Percentiles rank a stretch among this genome's conserved stretches.
These are phyloP conservation scores for Neurospora sp. DNA, from an alignment of 495 filamentous ascomycete species.

Conservation along the genomic window DNA sequence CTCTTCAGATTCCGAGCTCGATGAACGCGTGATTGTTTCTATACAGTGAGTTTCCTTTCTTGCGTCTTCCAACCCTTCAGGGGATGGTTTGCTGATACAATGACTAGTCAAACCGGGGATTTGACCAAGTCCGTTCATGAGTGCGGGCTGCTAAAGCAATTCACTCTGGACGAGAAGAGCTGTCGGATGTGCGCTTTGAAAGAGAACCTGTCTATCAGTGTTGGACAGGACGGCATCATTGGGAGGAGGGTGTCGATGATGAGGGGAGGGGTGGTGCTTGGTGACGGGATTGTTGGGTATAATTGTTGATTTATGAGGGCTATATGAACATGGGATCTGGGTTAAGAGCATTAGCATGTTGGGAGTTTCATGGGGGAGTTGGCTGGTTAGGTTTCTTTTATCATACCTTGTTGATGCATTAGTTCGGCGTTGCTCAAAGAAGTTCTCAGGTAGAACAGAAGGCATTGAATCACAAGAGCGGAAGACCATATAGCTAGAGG, in stretches of 20 bases:
- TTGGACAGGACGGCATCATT: slow-evolving; percentile 36
- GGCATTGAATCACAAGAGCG: not conserved
- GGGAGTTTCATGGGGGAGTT: not conserved
- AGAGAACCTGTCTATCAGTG: slow-evolving; percentile 26
- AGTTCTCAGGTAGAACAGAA: not conserved
- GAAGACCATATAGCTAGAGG: not conserved
- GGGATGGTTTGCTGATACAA: not conserved
- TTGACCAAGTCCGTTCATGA: slow-evolving; percentile 20
- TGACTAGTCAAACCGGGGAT: slow-evolving; percentile 29
- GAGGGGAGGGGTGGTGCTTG: slow-evolving; percentile 19
- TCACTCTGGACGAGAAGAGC: slow-evolving; percentile 5
- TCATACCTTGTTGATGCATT: not conserved
- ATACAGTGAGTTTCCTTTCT: slow-evolving; percentile 16
- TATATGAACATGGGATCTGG: not conserved
- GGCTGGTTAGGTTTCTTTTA: not conserved
- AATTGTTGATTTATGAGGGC: slow-evolving; percentile 17
- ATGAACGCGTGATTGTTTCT: slow-evolving; percentile 14
- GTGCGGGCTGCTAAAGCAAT: slow-evolving; percentile 26
- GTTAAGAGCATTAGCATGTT: not conserved
- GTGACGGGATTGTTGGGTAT: slow-evolving; percentile 38
- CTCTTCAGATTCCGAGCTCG: not conserved
- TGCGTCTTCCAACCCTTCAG: not conserved
- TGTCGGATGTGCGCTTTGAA: slow-evolving; percentile 10
- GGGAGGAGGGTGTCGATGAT: slow-evolving; percentile 35
- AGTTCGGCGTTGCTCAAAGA: not conserved